Evolutionary conservation across 192 early-diverging fungal genomes (phyloP).

Genomic region (Backusella tarrabulga): DNA sequence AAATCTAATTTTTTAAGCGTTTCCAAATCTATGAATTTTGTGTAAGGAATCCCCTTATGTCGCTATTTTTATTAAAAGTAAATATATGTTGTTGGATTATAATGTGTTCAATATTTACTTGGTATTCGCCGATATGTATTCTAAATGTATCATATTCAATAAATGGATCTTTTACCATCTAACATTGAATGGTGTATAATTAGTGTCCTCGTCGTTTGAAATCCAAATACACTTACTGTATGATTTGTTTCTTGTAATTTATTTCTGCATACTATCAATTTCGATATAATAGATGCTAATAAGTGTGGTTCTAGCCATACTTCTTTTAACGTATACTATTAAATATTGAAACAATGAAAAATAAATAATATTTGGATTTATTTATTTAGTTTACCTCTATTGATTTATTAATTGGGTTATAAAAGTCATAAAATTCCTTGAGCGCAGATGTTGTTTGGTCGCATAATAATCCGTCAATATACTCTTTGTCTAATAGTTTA

Average conservation of each 20-base stretch:
- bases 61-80: slow-evolving; percentile 12
- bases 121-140: slow-evolving; percentile 39
- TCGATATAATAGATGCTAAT: slow-evolving; percentile 45
- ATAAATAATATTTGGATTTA: not conserved
- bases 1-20: slow-evolving; percentile 36
- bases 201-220: not conserved
- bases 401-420: slow-evolving; percentile 31
- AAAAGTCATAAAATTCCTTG: slow-evolving; percentile 37
- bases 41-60: slow-evolving; percentile 28
- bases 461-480: slow-evolving; percentile 53
- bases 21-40: slow-evolving; percentile 31
- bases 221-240: slow-evolving; percentile 31
- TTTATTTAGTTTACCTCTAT: slow-evolving; percentile 2
- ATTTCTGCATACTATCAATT: slow-evolving; percentile 39
- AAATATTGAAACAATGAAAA: not conserved
- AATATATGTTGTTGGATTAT: not conserved
- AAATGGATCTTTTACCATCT: slow-evolving; percentile 54
- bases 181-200: not conserved
- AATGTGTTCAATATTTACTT: slow-evolving; percentile 27
- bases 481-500: slow-evolving; percentile 35
- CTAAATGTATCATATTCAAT: slow-evolving; percentile 39
- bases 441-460: slow-evolving; percentile 43
- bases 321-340: slow-evolving; percentile 28
- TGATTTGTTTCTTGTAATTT: slow-evolving; percentile 43
- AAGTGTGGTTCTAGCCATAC: slow-evolving; percentile 46